A percentile compares a stretch with the other conserved stretches of the same genome.
phyloP scores from a whole-genome alignment of 2,329 filamentous ascomycete species.

The Aspergillus phoenicis region DNA sequence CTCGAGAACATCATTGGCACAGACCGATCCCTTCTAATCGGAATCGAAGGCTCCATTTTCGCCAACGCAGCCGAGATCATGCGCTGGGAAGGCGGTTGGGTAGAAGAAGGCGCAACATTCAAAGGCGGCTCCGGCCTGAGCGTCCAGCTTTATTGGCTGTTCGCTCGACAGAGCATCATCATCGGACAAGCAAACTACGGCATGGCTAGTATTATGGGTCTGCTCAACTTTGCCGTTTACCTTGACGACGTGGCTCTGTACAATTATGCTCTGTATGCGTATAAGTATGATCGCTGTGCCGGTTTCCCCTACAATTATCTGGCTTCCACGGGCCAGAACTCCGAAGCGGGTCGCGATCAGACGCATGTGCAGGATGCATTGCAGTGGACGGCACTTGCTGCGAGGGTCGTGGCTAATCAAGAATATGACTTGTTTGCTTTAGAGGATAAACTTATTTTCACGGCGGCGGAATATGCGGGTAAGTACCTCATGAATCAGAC shows the following conservation, averaged over 20 bases:
- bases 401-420: slow-evolving; percentile 39
- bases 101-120: slow-evolving; percentile 37
- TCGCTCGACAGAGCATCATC: slow-evolving; percentile 41
- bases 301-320: slow-evolving; percentile 31
- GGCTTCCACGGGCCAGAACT: slow-evolving; percentile 40
- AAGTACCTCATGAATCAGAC: slow-evolving; percentile 42
- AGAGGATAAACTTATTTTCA: slow-evolving; percentile 37
- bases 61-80: slow-evolving; percentile 51
- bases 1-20: slow-evolving; percentile 21
- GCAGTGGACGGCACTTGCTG: slow-evolving; percentile 40
- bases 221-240: slow-evolving; percentile 46
- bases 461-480: slow-evolving; percentile 44
- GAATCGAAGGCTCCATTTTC: slow-evolving; percentile 44
- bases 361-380: slow-evolving; percentile 35
- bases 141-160: slow-evolving; percentile 47
- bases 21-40: slow-evolving; percentile 40
- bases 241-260: slow-evolving; percentile 46
- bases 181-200: slow-evolving; percentile 50
- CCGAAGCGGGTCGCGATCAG: slow-evolving; percentile 45
- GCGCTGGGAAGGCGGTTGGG: slow-evolving; percentile 48
- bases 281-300: slow-evolving; percentile 42
- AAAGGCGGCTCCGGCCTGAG: slow-evolving; percentile 43
- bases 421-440: slow-evolving; percentile 39
- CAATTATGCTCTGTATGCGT: slow-evolving; percentile 45
- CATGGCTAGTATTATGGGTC: slow-evolving; percentile 44